Evolutionary conservation across 2,329 filamentous ascomycete species (phyloP).

Genomic region (Neurospora sp.): DNA sequence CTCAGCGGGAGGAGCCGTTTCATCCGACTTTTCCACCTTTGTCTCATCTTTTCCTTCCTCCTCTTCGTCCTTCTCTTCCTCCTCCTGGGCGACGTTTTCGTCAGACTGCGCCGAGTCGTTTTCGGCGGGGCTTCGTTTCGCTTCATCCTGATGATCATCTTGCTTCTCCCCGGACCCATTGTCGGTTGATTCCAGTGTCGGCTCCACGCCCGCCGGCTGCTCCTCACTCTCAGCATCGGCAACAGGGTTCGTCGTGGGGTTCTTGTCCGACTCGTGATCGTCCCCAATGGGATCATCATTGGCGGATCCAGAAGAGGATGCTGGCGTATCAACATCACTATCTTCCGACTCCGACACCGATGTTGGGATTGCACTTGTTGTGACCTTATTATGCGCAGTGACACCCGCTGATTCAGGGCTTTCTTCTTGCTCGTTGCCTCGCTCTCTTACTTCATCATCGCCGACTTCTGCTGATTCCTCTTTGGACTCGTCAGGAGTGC

Average conservation of each 20-base stretch:
- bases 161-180: background rate
- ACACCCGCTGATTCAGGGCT: constrained; percentile 2
- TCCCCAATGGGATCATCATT: background rate
- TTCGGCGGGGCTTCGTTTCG: background rate
- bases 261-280: background rate
- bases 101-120: constrained; percentile 8
- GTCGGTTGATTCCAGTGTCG: background rate
- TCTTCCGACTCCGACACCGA: background rate
- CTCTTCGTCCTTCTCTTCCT: constrained; percentile 15
- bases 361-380: background rate
- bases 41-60: constrained; percentile 17
- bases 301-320: background rate
- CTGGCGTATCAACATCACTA: background rate
- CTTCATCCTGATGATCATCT: background rate
- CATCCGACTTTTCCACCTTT: constrained; percentile 12
- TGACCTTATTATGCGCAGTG: background rate
- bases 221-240: background rate
- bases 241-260: background rate
- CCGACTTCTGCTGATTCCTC: constrained; percentile 7
- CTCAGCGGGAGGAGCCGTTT: background rate
- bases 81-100: constrained; percentile 14
- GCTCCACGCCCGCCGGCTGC: background rate
- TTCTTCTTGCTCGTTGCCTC: constrained; percentile 3
- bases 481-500: constrained; percentile 11
- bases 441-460: background rate